phyloP scores from a whole-genome alignment of 164 flowering plant genomes.

The Stephania cephalantha region DNA sequence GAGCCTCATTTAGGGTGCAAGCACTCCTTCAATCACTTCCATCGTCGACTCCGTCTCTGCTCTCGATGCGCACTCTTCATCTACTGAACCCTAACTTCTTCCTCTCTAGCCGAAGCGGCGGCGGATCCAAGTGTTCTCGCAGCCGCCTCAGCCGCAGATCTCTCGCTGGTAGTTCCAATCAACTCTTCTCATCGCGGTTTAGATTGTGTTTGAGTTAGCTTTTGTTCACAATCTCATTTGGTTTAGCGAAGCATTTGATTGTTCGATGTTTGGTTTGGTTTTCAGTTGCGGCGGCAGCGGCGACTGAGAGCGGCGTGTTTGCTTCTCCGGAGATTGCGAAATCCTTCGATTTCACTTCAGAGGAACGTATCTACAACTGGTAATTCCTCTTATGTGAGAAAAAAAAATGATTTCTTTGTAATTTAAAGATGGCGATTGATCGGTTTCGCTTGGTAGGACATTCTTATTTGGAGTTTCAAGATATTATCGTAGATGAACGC shows the following conservation, averaged over 20 bases:
- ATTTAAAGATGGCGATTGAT: neutral
- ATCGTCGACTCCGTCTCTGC: conserved; percentile 28
- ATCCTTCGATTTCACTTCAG: conserved; percentile 68
- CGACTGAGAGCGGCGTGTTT: conserved; percentile 43
- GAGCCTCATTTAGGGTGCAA: too few relatives aligned
- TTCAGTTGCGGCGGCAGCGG: conserved; percentile 37
- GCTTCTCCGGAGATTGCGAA: conserved; percentile 70
- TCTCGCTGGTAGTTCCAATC: conserved; percentile 21
- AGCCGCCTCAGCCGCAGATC: conserved; percentile 20
- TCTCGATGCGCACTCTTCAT: conserved; percentile 25
- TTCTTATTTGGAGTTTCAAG: neutral
- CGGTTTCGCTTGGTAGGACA: neutral
- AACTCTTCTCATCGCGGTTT: neutral
- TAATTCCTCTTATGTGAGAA: conserved; percentile 20
- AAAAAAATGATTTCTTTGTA: neutral
- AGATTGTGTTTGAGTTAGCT: neutral
- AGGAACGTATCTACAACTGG: conserved; percentile 91
- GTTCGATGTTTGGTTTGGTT: neutral
- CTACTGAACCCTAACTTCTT: conserved; percentile 33
- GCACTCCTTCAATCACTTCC: too few relatives aligned
- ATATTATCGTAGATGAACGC: neutral
- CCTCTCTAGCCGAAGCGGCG: conserved; percentile 36
- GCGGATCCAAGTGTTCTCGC: conserved; percentile 17
- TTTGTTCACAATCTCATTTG: neutral
- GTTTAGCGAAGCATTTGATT: neutral